Base-by-base conservation (phyloP, 805 yeast species). In the Candida glaebosa region DNA sequence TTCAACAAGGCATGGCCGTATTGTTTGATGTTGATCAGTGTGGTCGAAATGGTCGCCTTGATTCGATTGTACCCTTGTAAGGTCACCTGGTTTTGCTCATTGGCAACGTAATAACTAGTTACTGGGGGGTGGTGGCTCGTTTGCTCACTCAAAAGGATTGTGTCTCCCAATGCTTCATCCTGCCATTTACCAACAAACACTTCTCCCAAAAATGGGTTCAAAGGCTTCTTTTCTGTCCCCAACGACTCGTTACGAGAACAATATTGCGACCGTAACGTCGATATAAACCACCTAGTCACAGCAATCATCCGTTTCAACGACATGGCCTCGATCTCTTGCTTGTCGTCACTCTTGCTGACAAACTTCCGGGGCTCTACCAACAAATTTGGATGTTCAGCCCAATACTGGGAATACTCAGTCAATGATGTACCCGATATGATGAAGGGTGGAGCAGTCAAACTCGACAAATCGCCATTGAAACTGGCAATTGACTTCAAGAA, bases 61-160 rank as follows among this genome's bases (percentile, higher is more conserved):
- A 91, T 79, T 31, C 91, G 91, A 57, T 87, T 90, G 67, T 87
- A 91, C 40, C 99, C 99, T 62, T 90, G 86, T 47, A 89, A 70
- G 32, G 70, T 65, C 18, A 84, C 82, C 25, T 82, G 75, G 60
- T 83, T 75, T 54, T 79, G 78, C 47, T 81, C 85, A 60, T 89
- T 89, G 56, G 78, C 68, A 42, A 93, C 77, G 33, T 89, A 78
- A 60, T 89, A 93, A 5, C 93, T 97, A n/a, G 98, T 90, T 26
- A 86, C 83, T 18, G 99, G 98, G 14, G 99, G 99, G 63, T 93
- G 99, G 67, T 93, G 99, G 47, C 90, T 82, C 10, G 93, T 97
- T 66, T 93, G 99, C 65, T 93, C 99, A 48, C 90, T 79, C 41
- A 88, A 57, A 38, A 91, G 70, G 9, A 80, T 65, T 18, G 96